These are phyloP conservation scores for Hypoxylon cercidicola DNA, from an alignment of 495 filamentous ascomycete species.

Conservation along the genomic window DNA sequence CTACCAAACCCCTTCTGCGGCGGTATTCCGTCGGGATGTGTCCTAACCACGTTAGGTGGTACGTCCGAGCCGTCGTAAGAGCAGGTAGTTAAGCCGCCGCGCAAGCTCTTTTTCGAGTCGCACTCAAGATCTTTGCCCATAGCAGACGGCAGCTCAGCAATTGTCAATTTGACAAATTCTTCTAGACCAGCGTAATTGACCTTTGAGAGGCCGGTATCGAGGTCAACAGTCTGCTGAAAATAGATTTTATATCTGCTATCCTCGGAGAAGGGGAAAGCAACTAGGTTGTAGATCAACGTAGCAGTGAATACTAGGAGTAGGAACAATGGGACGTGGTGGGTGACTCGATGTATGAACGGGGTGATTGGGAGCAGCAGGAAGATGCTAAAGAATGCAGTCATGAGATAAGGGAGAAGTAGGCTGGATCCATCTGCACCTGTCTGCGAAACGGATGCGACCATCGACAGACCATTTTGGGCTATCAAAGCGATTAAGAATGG, in stretches of 20 bases:
- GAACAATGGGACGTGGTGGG: constrained; percentile 81
- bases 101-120: constrained; percentile 40
- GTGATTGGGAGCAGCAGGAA: constrained; percentile 80
- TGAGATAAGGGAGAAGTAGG: constrained; percentile 73
- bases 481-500: constrained; percentile 80
- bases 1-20: constrained; percentile 58
- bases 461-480: constrained; percentile 77
- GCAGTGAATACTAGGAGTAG: constrained; percentile 77
- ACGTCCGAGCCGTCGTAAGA: constrained; percentile 70
- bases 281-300: constrained; percentile 87
- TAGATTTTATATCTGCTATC: constrained; percentile 83
- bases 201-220: constrained; percentile 74
- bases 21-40: constrained; percentile 52
- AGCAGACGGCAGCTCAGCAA: constrained; percentile 76
- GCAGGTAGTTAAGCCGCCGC: constrained; percentile 68
- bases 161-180: constrained; percentile 73
- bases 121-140: constrained; percentile 69
- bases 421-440: constrained; percentile 82
- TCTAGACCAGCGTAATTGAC: constrained; percentile 78
- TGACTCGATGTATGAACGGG: constrained; percentile 88
- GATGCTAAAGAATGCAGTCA: constrained; percentile 71
- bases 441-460: constrained; percentile 76
- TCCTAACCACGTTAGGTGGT: constrained; percentile 66
- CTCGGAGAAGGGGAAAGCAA: constrained; percentile 87
- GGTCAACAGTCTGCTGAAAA: constrained; percentile 84